Percentiles rank a stretch among this genome's conserved stretches.
Evolutionary conservation across 1,139 yeast genomes (phyloP).

Genomic region (Arxiozyma bovina): DNA sequence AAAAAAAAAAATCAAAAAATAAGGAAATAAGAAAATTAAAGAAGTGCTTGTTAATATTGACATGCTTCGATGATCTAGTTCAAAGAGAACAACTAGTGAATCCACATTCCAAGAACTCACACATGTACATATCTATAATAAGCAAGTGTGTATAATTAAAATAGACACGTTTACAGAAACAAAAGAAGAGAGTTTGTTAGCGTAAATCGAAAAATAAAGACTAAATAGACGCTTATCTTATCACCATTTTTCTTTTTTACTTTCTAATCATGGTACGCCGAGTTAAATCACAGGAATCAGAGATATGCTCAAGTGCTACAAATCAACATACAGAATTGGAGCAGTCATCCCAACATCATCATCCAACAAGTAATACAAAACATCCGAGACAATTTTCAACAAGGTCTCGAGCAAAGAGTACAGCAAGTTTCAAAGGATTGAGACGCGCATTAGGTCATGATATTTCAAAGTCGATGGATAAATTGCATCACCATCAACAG

Average conservation of each 20-base stretch:
- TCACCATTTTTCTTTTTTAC: not conserved
- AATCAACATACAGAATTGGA: not conserved
- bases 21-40: too few relatives aligned
- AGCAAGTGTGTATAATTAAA: too few relatives aligned
- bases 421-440: constrained; percentile 29
- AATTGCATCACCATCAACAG: constrained; percentile 3
- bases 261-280: not conserved
- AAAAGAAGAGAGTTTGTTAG: not conserved
- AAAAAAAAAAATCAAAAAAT: too few relatives aligned
- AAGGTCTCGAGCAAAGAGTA: constrained; percentile 27
- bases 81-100: too few relatives aligned
- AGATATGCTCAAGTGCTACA: not conserved
- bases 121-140: too few relatives aligned
- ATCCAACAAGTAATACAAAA: constrained; percentile 6
- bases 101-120: too few relatives aligned
- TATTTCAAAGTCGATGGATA: constrained; percentile 7
- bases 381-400: constrained; percentile 28
- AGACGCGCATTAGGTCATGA: constrained; percentile 24
- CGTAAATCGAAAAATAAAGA: not conserved
- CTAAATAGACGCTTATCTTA: not conserved
- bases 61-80: too few relatives aligned
- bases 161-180: too few relatives aligned
- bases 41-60: too few relatives aligned
- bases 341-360: not conserved
- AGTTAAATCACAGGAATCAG: not conserved